Conservation (phyloP, 495 filamentous ascomycete genomes). For the Bathelium albidoporum region DNA sequence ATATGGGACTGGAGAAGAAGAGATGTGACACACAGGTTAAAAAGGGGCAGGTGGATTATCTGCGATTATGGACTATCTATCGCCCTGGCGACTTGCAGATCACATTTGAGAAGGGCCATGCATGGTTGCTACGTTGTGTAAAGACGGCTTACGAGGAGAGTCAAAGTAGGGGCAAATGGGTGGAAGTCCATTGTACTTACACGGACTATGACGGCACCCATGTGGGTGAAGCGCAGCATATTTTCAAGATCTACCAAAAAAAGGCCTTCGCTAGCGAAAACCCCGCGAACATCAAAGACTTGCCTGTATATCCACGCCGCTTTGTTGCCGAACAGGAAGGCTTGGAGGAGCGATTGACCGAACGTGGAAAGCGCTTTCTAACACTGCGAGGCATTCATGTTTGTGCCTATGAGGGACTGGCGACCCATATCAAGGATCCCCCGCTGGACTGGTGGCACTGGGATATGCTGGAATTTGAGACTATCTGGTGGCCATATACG, state of each 20-base stretch:
- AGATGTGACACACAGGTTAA: conserved; percentile 11
- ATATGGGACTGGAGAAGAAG: conserved; percentile 15
- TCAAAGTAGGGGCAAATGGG: conserved; percentile 15
- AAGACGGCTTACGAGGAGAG: conserved; percentile 20
- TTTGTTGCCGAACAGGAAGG: conserved; percentile 10
- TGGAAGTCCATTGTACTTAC: conserved; percentile 18
- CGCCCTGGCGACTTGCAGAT: conserved; percentile 19
- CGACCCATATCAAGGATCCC: conserved; percentile 21
- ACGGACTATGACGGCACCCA: conserved; percentile 19
- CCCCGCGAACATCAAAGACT: conserved; percentile 9
- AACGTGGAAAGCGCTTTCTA: conserved; percentile 16
- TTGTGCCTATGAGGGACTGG: conserved; percentile 23
- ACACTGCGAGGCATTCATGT: not conserved
- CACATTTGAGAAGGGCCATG: conserved; percentile 12
- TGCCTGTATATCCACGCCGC: not conserved
- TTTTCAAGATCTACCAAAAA: conserved; percentile 17
- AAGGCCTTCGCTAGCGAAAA: conserved; percentile 1
- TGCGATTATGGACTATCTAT: conserved; percentile 22
- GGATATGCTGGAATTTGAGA: conserved; percentile 17
- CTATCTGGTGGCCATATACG: conserved; percentile 23
- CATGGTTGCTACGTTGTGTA: conserved; percentile 10
- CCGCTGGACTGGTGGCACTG: conserved; percentile 22
- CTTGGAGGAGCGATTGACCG: conserved; percentile 12
- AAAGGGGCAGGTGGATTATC: conserved; percentile 17
- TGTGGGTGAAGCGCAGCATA: conserved; percentile 12